Conservation (phyloP, 495 filamentous ascomycete genomes). For the Letharia lupina region DNA sequence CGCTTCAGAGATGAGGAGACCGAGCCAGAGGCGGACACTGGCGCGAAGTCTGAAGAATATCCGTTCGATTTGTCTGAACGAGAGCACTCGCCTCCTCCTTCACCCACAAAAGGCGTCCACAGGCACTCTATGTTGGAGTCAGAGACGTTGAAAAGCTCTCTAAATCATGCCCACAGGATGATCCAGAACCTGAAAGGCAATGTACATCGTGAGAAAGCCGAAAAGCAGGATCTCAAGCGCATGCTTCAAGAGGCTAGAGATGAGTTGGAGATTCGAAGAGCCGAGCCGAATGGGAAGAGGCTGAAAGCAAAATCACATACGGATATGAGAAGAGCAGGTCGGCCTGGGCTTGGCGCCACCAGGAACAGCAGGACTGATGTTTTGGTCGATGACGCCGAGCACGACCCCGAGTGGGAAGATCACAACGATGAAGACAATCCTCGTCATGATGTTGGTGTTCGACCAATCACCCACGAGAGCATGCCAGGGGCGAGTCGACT, state of each 20-base stretch:
- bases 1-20: conserved; percentile 59
- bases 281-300: conserved; percentile 53
- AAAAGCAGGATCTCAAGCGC: conserved; percentile 90
- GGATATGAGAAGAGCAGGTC: conserved; percentile 66
- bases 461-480: conserved; percentile 1
- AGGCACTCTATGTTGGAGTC: conserved; percentile 84
- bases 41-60: conserved; percentile 55
- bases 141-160: conserved; percentile 86
- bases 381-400: conserved; percentile 45
- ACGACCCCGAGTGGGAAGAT: conserved; percentile 87
- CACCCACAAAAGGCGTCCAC: conserved; percentile 83
- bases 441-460: conserved; percentile 28
- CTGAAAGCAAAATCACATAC: conserved; percentile 55
- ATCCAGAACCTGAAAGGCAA: conserved; percentile 91
- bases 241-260: conserved; percentile 94
- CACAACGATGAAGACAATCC: conserved; percentile 48
- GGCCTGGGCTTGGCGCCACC: conserved; percentile 69
- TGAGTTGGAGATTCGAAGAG: conserved; percentile 72
- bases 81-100: conserved; percentile 82
- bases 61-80: conserved; percentile 64
- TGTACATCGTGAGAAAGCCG: conserved; percentile 93
- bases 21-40: conserved; percentile 47
- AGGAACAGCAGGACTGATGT: conserved; percentile 69
- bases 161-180: conserved; percentile 90
- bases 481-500: not conserved